phyloP scores from a whole-genome alignment of 345 rosid genomes.

The Populus davidiana region DNA sequence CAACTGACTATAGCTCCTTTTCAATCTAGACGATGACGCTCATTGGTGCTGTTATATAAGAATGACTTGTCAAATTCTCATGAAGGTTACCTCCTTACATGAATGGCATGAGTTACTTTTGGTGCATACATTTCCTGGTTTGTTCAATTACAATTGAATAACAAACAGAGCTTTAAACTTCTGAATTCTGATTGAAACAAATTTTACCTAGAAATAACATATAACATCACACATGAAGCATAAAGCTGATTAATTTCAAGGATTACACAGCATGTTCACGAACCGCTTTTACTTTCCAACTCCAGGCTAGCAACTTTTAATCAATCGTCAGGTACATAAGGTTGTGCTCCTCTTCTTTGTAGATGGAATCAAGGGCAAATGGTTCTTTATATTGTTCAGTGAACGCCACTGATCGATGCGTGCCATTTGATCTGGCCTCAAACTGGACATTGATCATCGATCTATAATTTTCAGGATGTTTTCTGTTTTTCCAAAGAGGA shows the following conservation, averaged over 20 bases:
- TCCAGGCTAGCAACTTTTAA: not conserved
- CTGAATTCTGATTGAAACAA: not conserved
- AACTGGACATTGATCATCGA: not conserved
- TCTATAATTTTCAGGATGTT: not conserved
- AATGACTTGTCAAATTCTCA: not conserved
- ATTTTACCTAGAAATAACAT: not conserved
- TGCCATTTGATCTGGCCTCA: not conserved
- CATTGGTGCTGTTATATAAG: not conserved
- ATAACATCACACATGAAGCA: not conserved
- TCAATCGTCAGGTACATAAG: not conserved
- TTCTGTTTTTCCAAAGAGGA: not conserved
- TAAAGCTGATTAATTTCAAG: not conserved
- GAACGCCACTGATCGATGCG: not conserved
- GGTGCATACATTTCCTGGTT: no score
- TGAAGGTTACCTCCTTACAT: not conserved
- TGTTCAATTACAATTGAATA: not conserved
- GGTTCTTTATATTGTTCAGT: not conserved
- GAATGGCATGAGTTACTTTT: not conserved
- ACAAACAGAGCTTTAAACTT: not conserved
- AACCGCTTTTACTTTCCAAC: not conserved
- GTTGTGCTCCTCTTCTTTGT: not conserved
- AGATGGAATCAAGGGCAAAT: not conserved
- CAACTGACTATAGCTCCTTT: not conserved
- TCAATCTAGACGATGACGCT: not conserved
- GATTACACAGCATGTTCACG: not conserved